Percentiles rank a stretch among this genome's conserved stretches.
phyloP scores from a whole-genome alignment of 495 filamentous ascomycete genomes.

The Aspergillus egyptiacus region DNA sequence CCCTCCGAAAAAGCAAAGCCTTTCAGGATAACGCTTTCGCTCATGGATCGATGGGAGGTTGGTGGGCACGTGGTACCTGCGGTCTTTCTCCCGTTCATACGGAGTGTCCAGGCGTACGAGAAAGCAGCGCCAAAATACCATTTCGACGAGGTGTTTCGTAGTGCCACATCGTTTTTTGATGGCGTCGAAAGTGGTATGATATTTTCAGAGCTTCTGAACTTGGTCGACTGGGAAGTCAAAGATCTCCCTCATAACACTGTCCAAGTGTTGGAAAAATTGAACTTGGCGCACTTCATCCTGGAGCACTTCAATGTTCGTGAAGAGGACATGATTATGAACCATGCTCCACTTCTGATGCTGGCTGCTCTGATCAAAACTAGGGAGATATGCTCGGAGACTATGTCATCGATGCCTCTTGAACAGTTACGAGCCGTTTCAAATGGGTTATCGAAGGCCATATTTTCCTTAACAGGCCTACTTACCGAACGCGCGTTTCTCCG shows the following conservation, averaged over 20 bases:
- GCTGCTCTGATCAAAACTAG: slow-evolving; percentile 55
- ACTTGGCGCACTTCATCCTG: slow-evolving; percentile 75
- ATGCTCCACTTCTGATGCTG: slow-evolving; percentile 71
- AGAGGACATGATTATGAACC: slow-evolving; percentile 87
- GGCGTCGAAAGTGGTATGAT: slow-evolving; percentile 91
- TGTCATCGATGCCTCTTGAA: slow-evolving; percentile 6
- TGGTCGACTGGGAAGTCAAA: slow-evolving; percentile 31
- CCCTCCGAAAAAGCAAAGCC: slow-evolving; percentile 74
- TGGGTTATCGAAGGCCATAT: slow-evolving; percentile 29
- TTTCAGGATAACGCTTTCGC: slow-evolving; percentile 82
- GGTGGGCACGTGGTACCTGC: slow-evolving; percentile 81
- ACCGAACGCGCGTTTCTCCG: slow-evolving; percentile 63
- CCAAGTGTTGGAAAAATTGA: slow-evolving; percentile 46
- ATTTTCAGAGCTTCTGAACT: slow-evolving; percentile 70
- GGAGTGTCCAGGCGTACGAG: slow-evolving; percentile 69
- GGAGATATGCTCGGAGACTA: slow-evolving; percentile 20
- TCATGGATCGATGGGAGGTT: slow-evolving; percentile 98
- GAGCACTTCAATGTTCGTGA: slow-evolving; percentile 87
- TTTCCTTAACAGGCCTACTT: slow-evolving; percentile 48
- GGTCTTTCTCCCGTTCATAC: slow-evolving; percentile 80
- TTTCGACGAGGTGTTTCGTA: slow-evolving; percentile 82
- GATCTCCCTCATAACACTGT: slow-evolving; percentile 38
- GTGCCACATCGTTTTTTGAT: slow-evolving; percentile 94
- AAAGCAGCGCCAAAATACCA: slow-evolving; percentile 51
- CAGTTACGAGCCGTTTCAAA: slow-evolving; percentile 23